These are phyloP conservation scores for Rhynchosporium secalis DNA, from an alignment of 2,329 filamentous ascomycete species.

Conservation along the genomic window DNA sequence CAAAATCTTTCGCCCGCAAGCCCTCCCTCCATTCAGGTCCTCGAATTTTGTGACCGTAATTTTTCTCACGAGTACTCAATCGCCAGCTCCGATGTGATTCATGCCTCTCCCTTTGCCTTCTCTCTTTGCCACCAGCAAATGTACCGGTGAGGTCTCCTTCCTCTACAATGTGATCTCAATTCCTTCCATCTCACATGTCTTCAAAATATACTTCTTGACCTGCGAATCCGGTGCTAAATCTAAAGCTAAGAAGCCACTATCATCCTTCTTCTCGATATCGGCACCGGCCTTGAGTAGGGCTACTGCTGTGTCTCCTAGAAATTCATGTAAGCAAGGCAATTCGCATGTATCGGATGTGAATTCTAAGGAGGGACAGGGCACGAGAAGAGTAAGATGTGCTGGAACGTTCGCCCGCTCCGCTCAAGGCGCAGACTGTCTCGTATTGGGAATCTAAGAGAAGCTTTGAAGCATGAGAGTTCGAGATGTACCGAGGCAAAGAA, in stretches of 20 bases:
- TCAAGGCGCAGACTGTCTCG: no score
- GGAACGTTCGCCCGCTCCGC: not conserved
- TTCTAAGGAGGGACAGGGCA: not conserved
- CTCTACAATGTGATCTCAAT: conserved; percentile 55
- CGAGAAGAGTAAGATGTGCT: not conserved
- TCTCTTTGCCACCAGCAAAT: not conserved
- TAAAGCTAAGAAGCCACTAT: conserved; percentile 69
- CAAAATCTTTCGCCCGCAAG: no score
- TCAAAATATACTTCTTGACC: conserved; percentile 74
- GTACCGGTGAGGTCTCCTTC: no score
- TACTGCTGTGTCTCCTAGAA: conserved; percentile 72
- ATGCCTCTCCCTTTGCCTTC: not conserved
- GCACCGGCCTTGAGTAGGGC: conserved; percentile 81
- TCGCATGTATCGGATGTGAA: not conserved
- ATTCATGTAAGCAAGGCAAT: not conserved
- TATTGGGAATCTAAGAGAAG: no score
- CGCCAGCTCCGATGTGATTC: no score
- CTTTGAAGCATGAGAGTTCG: no score
- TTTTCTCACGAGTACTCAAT: no score
- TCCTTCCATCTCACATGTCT: conserved; percentile 80
- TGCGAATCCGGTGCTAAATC: conserved; percentile 85
- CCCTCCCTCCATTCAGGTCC: no score
- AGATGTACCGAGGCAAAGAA: no score
- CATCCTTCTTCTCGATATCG: conserved; percentile 75
- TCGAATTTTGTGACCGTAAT: no score